Base-by-base conservation (phyloP, 1,139 yeast genomes). In the Zygotorulaspora mrakii region DNA sequence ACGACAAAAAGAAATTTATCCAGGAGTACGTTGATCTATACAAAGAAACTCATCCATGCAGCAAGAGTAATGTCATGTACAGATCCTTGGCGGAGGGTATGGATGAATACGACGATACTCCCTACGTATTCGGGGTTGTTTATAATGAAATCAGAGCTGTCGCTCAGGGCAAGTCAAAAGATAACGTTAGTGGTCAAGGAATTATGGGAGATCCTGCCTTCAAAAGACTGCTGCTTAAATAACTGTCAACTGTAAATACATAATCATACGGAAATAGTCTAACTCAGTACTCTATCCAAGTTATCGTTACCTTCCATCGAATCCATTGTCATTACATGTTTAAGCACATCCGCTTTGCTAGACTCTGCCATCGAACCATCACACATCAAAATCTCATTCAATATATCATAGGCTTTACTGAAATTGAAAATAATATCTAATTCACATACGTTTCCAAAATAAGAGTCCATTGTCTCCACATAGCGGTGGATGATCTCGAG, bases 391-490 rank as follows among this genome's bases (percentile, higher is more conserved):
- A 91, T 69, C 62, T 94, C 98, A 62, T 91, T 96, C 50, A 94
- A 69, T 12, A 91, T 82, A 63, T 86, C 85, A 61, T 91, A 91
- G 0, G 97, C 97, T 61, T 86, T 84, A 55, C 83, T 85, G 66
- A 91, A 91, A 53, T 94, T 94, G 74, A 91, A 91, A 38, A 91
- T 91, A 47, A 91, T 88, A 64, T 89, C 94, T 55, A 86, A 67
- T 59, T 88, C 96, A 65, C 96, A 85, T 14, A 91, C 98, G 59
- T 88, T 91, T n/a, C 96, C 97, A 59, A 86, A 91, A 53, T 88
- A 79, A 57, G 84, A 82, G 68, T 91, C 99, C 95, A 91, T 87
- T 54, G 86, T 88, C 63, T 94, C 98, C 35, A 94, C 99, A 61
- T 82, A 94, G 45, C 97, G 71, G 60, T 94, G 98, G 39, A 94